These are phyloP conservation scores for Leccinum boreale DNA, from an alignment of 768 basidiomycete species.

Conservation along the genomic window DNA sequence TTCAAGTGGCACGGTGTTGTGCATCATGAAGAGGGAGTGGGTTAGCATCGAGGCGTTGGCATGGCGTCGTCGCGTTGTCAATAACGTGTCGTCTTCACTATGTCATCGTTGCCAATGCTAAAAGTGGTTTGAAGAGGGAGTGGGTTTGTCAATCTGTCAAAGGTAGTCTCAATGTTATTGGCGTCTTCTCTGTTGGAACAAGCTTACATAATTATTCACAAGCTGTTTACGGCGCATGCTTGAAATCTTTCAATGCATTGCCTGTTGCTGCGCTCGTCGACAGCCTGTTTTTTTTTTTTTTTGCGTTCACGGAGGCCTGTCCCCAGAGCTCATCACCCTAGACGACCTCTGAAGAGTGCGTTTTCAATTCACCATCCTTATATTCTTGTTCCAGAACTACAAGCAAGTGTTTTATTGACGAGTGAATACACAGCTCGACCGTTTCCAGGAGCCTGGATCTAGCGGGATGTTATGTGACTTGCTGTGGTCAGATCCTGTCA, in stretches of 20 bases:
- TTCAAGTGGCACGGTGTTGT: no score
- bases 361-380: conserved; percentile 4
- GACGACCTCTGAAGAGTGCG: conserved; percentile 68
- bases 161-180: conserved; percentile 4
- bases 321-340: conserved; percentile 77
- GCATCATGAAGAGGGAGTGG: no score
- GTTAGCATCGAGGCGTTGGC: no score
- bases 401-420: conserved; percentile 5
- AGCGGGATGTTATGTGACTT: conserved; percentile 91
- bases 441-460: conserved; percentile 92
- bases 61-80: no score
- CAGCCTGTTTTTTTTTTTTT: conserved; percentile 95
- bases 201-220: conserved; percentile 31
- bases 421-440: conserved; percentile 62
- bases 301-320: conserved; percentile 95
- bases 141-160: no score
- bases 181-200: conserved; percentile 12
- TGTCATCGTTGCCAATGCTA: no score
- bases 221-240: conserved; percentile 86
- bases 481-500: conserved; percentile 93
- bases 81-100: no score
- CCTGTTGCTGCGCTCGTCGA: conserved; percentile 93
- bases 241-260: conserved; percentile 84
- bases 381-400: conserved; percentile 1
- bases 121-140: no score